Evolutionary conservation across 441 rosid species (phyloP).

Genomic region (Macaranga tanarius): DNA sequence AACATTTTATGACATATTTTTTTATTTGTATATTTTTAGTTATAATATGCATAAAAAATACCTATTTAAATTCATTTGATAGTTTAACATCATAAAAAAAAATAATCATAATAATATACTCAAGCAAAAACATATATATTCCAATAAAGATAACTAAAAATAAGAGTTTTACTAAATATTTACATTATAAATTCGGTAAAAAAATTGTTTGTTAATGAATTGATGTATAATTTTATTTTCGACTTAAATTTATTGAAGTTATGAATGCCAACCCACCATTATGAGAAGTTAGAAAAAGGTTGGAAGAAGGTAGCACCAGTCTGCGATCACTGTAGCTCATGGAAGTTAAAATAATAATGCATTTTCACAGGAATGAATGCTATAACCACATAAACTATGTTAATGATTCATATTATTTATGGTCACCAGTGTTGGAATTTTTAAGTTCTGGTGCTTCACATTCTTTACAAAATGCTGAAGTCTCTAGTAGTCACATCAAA

Average conservation of each 20-base stretch:
- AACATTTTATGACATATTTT: background rate
- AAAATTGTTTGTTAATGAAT: background rate
- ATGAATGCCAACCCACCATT: background rate
- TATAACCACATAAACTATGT: background rate
- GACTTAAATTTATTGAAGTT: background rate
- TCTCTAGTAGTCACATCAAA: background rate
- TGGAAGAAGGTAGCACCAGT: constrained; percentile 1
- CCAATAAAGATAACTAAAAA: background rate
- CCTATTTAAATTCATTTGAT: no score
- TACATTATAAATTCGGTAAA: background rate
- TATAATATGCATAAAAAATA: no score
- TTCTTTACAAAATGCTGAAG: background rate
- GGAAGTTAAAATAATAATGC: background rate
- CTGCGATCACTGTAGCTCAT: background rate
- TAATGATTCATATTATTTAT: background rate
- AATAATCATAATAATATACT: no score
- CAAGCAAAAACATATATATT: background rate
- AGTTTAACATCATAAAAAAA: no score
- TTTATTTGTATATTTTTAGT: no score
- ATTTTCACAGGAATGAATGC: background rate
- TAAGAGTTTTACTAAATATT: background rate
- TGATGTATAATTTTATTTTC: background rate
- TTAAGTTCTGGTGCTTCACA: constrained; percentile 5
- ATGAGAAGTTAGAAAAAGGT: background rate
- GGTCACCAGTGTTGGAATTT: background rate